phyloP scores from a whole-genome alignment of 805 yeast species.

The Lachancea fermentati region DNA sequence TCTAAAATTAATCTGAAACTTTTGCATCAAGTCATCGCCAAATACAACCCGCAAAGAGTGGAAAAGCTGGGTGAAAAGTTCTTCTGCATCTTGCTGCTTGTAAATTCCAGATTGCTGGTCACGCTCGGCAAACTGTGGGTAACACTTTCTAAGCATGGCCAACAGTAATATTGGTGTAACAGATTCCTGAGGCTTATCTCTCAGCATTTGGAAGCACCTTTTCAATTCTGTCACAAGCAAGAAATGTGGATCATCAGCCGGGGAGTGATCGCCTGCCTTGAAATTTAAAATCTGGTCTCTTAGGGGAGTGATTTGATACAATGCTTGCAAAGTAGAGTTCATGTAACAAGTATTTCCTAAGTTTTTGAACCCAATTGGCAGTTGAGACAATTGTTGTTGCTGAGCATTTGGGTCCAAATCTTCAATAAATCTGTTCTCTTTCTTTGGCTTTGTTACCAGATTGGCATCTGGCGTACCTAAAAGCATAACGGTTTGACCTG shows the following conservation, averaged over 20 bases:
- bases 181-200: slow-evolving; percentile 37
- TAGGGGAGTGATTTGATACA: slow-evolving; percentile 72
- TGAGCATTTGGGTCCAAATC: slow-evolving; percentile 47
- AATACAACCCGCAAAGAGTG: slow-evolving; percentile 41
- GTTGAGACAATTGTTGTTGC: slow-evolving; percentile 35
- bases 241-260: slow-evolving; percentile 32
- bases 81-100: slow-evolving; percentile 98
- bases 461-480: slow-evolving; percentile 82
- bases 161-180: slow-evolving; percentile 68
- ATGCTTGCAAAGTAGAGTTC: slow-evolving; percentile 84
- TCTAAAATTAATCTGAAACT: slow-evolving; percentile 61
- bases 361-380: slow-evolving; percentile 89
- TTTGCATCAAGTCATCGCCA: slow-evolving; percentile 45
- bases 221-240: slow-evolving; percentile 45
- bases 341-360: slow-evolving; percentile 95
- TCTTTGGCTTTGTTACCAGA: slow-evolving; percentile 46
- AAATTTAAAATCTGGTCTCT: slow-evolving; percentile 57
- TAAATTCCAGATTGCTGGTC: slow-evolving; percentile 58
- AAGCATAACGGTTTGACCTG: slow-evolving; percentile 72
- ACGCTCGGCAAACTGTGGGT: slow-evolving; percentile 88
- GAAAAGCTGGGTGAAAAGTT: slow-evolving; percentile 78
- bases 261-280: slow-evolving; percentile 19
- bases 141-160: slow-evolving; percentile 54
- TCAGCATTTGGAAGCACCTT: slow-evolving; percentile 38
- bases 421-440: slow-evolving; percentile 56